phyloP scores from a whole-genome alignment of 2,329 filamentous ascomycete species.

The Claviceps fusiformis region DNA sequence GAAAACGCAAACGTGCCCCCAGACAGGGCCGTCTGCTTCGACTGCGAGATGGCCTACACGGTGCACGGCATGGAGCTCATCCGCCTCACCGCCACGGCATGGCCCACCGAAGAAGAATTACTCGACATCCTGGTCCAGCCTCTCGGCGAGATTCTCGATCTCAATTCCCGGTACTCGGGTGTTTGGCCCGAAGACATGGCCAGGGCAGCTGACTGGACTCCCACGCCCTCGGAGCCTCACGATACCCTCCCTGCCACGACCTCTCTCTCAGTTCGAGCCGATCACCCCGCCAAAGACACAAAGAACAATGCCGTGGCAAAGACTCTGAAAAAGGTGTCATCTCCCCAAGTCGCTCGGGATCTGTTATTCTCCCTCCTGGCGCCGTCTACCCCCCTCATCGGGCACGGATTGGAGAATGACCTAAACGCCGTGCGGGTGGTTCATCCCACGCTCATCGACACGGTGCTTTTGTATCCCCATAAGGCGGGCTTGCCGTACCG shows the following conservation, averaged over 20 bases:
- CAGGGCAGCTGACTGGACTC: slow-evolving; percentile 45
- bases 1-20: slow-evolving; percentile 38
- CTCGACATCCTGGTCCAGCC: slow-evolving; percentile 79
- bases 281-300: slow-evolving; percentile 10
- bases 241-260: not conserved
- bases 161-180: slow-evolving; percentile 87
- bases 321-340: slow-evolving; percentile 58
- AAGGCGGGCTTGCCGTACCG: slow-evolving; percentile 62
- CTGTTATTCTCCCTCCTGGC: slow-evolving; percentile 65
- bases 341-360: slow-evolving; percentile 59
- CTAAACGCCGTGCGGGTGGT: slow-evolving; percentile 74
- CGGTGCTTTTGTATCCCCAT: slow-evolving; percentile 72
- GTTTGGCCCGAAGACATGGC: slow-evolving; percentile 66
- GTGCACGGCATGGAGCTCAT: slow-evolving; percentile 78
- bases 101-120: slow-evolving; percentile 63
- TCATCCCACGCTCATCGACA: slow-evolving; percentile 77
- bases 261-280: too few species aligned
- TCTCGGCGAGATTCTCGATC: slow-evolving; percentile 69
- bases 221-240: slow-evolving; percentile 9
- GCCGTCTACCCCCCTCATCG: slow-evolving; percentile 70
- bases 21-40: slow-evolving; percentile 64
- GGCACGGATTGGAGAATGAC: slow-evolving; percentile 92
- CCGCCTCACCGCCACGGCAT: slow-evolving; percentile 75
- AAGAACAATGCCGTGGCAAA: slow-evolving; percentile 10
- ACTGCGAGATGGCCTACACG: slow-evolving; percentile 98